A percentile compares a stretch with the other conserved stretches of the same genome.
phyloP scores from a whole-genome alignment of 1,284 basidiomycete species.

The Tylopilus sp. region DNA sequence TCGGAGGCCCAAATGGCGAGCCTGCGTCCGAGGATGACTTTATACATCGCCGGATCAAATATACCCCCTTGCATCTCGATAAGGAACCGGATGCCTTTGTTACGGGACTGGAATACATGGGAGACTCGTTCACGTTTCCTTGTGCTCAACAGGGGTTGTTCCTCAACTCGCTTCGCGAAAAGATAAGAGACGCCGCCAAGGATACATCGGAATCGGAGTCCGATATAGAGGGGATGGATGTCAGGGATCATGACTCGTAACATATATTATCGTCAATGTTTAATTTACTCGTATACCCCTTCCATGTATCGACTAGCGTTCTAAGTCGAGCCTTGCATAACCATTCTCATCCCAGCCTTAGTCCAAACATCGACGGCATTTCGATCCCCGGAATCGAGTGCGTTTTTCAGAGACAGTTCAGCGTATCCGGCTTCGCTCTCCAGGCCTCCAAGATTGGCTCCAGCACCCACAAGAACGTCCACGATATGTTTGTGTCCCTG shows the following conservation, averaged over 20 bases:
- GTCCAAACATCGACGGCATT: slow-evolving; percentile 49
- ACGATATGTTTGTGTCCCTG: slow-evolving; percentile 61
- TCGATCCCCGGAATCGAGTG: slow-evolving; percentile 42
- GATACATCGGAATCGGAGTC: slow-evolving; percentile 31
- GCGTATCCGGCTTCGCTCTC: slow-evolving; percentile 61
- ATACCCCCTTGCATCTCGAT: slow-evolving; percentile 59
- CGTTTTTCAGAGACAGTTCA: slow-evolving; percentile 45
- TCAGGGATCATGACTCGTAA: slow-evolving; percentile 14
- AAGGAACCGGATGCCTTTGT: slow-evolving; percentile 53
- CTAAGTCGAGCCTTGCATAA: neutral
- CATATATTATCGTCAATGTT: slow-evolving; percentile 1
- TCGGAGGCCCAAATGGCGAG: slow-evolving; percentile 30
- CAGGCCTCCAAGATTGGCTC: slow-evolving; percentile 66
- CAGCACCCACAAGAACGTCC: slow-evolving; percentile 64
- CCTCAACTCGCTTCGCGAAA: slow-evolving; percentile 51
- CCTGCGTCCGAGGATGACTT: slow-evolving; percentile 34
- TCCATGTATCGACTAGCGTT: slow-evolving; percentile 15
- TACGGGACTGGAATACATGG: slow-evolving; percentile 55
- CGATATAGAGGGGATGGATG: slow-evolving; percentile 31
- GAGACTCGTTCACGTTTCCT: slow-evolving; percentile 60
- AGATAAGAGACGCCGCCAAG: slow-evolving; percentile 39
- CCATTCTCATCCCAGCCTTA: slow-evolving; percentile 35
- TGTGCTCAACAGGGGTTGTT: slow-evolving; percentile 61
- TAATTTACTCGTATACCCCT: slow-evolving; percentile 18
- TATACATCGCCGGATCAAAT: slow-evolving; percentile 47